phyloP scores from a whole-genome alignment of 2,329 filamentous ascomycete genomes.

The Penicillium sp. region DNA sequence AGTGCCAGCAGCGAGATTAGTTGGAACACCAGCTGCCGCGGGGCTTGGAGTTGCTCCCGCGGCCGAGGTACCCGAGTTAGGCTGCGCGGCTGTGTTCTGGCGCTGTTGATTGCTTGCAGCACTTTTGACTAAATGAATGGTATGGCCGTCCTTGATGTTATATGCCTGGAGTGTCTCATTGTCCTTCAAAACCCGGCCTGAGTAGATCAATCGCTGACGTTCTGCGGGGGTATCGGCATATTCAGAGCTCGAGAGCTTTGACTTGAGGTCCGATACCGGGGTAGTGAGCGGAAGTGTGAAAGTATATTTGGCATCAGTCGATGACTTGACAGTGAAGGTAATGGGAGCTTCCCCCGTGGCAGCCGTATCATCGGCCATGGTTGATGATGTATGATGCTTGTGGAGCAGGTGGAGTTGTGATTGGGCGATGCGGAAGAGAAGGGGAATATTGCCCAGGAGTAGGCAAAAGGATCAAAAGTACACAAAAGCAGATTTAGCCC shows the following conservation, averaged over 20 bases:
- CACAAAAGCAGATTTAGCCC: neutral
- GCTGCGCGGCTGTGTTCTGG: slow-evolving; percentile 53
- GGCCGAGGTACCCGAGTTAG: slow-evolving; percentile 36
- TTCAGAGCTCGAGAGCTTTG: slow-evolving; percentile 74
- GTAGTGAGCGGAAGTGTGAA: slow-evolving; percentile 75
- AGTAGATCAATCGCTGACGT: slow-evolving; percentile 94
- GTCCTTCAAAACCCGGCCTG: slow-evolving; percentile 93
- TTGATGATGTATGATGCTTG: slow-evolving; percentile 13
- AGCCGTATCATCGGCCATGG: slow-evolving; percentile 42
- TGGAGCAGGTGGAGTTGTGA: slow-evolving; percentile 15
- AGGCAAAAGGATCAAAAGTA: neutral
- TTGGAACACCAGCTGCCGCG: slow-evolving; percentile 43
- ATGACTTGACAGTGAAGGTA: slow-evolving; percentile 97
- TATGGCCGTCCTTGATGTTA: slow-evolving; percentile 95
- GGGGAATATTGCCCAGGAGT: neutral
- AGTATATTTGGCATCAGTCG: slow-evolving; percentile 78
- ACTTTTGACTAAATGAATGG: slow-evolving; percentile 93
- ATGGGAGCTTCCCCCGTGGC: slow-evolving; percentile 66
- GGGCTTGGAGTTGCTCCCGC: slow-evolving; percentile 33
- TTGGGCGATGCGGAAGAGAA: slow-evolving; percentile 1
- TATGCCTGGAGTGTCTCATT: slow-evolving; percentile 77
- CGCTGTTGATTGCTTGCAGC: slow-evolving; percentile 74
- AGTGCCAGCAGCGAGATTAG: slow-evolving; percentile 48
- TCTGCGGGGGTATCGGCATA: slow-evolving; percentile 83
- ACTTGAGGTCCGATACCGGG: slow-evolving; percentile 81